phyloP scores from a whole-genome alignment of 345 rosid species.

The Aurinia saxatilis region DNA sequence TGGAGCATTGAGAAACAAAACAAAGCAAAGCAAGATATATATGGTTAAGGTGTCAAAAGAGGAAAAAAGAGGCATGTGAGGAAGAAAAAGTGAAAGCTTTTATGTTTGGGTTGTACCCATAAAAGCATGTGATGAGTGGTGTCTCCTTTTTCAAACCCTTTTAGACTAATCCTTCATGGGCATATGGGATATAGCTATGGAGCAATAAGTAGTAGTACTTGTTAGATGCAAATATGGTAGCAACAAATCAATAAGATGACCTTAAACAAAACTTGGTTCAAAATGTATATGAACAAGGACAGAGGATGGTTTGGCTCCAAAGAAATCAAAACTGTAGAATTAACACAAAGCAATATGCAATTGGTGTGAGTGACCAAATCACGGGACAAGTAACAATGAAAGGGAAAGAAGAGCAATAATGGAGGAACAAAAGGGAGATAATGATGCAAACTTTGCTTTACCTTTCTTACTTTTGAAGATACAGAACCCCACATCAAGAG shows the following conservation, averaged over 20 bases:
- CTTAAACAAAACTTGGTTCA: neutral
- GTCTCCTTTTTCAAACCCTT: constrained; percentile 10
- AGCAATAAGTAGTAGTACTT: neutral
- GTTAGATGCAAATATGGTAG: neutral
- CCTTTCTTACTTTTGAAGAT: constrained; percentile 20
- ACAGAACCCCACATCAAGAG: constrained; percentile 27
- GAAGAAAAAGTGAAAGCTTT: constrained; percentile 13
- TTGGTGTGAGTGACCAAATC: neutral
- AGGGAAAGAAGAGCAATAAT: constrained; percentile 25
- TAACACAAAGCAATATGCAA: neutral
- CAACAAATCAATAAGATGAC: neutral
- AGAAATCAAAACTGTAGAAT: neutral
- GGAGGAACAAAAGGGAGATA: constrained; percentile 20
- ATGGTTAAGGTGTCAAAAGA: constrained; percentile 8
- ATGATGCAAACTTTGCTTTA: constrained; percentile 12
- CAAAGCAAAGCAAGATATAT: neutral
- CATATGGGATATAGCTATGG: neutral
- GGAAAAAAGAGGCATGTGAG: constrained; percentile 19
- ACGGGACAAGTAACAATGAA: constrained; percentile 6
- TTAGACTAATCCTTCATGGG: neutral
- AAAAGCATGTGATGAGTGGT: constrained; percentile 20
- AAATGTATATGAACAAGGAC: neutral
- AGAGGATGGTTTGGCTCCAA: neutral
- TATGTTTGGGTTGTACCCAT: neutral
- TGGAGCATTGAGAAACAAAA: neutral